Conservation (phyloP, 345 rosid species). For the Microcos paniculata region DNA sequence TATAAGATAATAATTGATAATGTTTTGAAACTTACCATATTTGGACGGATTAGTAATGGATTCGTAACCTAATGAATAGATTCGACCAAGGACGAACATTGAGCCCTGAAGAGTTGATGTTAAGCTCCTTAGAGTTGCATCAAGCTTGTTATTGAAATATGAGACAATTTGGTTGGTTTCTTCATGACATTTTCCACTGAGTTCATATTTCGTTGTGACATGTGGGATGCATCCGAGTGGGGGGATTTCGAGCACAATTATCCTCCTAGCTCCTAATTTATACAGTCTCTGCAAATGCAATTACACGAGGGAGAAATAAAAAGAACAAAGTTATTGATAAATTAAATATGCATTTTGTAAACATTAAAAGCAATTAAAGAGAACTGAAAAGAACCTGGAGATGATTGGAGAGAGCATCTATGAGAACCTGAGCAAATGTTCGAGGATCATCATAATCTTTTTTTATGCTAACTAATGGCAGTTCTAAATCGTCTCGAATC, state of each 20-base stretch:
- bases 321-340: neutral
- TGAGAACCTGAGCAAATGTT: constrained; percentile 31
- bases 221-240: constrained; percentile 52
- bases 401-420: constrained; percentile 22
- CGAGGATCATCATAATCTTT: constrained; percentile 15
- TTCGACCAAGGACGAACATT: neutral
- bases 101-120: neutral
- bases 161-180: constrained; percentile 28
- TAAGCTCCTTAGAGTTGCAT: constrained; percentile 20
- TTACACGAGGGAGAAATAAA: neutral
- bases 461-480: neutral
- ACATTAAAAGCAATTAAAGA: neutral
- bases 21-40: neutral
- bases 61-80: constrained; percentile 9
- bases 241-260: constrained; percentile 42
- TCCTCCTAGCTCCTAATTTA: constrained; percentile 39
- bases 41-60: neutral
- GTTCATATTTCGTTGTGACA: constrained; percentile 20
- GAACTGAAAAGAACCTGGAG: constrained; percentile 24
- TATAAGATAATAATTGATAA: no score
- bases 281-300: constrained; percentile 28
- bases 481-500: constrained; percentile 22
- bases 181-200: constrained; percentile 32
- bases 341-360: neutral
- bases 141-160: constrained; percentile 32